Evolutionary conservation across 345 rosid genomes (phyloP).

Genomic region (Acer negundo): DNA sequence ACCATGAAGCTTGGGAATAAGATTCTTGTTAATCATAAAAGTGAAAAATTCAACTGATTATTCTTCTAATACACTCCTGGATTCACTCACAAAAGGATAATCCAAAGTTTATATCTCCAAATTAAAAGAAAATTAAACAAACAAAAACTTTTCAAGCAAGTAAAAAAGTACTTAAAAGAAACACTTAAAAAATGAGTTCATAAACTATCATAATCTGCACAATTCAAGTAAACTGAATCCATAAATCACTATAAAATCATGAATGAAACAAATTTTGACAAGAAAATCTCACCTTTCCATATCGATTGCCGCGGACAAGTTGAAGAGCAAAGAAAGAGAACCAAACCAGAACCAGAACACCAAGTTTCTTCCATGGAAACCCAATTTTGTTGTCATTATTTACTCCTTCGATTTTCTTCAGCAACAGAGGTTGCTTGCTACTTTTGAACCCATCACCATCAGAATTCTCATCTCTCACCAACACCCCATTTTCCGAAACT

Average conservation of each 20-base stretch:
- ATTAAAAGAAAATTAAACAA: not conserved
- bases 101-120: not conserved
- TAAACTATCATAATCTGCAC: not conserved
- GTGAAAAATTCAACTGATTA: no score
- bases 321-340: conserved; percentile 63
- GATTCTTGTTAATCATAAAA: no score
- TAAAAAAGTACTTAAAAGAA: not conserved
- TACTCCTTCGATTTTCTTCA: not conserved
- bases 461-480: conserved; percentile 11
- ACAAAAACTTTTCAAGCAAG: not conserved
- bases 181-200: not conserved
- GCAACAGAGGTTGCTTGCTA: conserved; percentile 47
- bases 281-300: conserved; percentile 52
- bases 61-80: not conserved
- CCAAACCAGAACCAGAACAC: conserved; percentile 68
- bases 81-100: not conserved
- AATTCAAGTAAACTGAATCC: not conserved
- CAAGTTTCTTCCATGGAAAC: conserved; percentile 75
- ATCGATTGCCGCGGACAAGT: conserved; percentile 69
- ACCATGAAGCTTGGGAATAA: conserved; percentile 13
- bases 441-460: conserved; percentile 29
- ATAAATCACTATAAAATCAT: not conserved
- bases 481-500: conserved; percentile 38
- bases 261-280: not conserved
- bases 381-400: conserved; percentile 9